phyloP scores from a whole-genome alignment of 2,329 filamentous ascomycete species.

The Xylariales sp. region DNA sequence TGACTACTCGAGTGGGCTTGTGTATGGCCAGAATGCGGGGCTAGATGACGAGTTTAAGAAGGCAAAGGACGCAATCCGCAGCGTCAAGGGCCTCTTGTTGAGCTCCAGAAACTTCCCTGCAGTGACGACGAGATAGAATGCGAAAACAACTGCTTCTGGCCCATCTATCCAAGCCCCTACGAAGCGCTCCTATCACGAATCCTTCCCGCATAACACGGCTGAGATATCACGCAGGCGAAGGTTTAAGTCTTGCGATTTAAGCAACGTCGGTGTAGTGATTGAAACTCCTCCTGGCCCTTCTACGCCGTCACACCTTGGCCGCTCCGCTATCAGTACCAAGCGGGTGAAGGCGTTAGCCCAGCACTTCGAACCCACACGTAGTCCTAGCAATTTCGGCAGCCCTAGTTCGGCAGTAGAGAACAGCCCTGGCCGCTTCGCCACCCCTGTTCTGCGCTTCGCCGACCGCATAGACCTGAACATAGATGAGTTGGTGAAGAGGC shows the following conservation, averaged over 20 bases:
- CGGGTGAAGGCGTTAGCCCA: neutral
- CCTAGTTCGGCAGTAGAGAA: neutral
- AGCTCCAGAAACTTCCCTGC: conserved; percentile 79
- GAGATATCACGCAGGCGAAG: neutral
- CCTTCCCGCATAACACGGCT: too few relatives aligned
- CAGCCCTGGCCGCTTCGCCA: neutral
- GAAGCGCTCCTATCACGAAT: neutral
- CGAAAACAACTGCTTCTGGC: conserved; percentile 23
- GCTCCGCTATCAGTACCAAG: neutral
- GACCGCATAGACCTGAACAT: neutral
- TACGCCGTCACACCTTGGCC: neutral
- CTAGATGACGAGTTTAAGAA: conserved; percentile 78
- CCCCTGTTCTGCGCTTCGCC: neutral
- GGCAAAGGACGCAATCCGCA: conserved; percentile 79
- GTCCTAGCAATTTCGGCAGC: neutral
- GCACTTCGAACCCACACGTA: neutral
- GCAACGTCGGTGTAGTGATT: neutral
- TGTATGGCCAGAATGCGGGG: conserved; percentile 58
- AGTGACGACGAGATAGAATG: conserved; percentile 50
- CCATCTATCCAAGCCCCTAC: neutral
- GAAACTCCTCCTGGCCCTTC: neutral
- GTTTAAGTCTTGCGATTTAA: too few relatives aligned
- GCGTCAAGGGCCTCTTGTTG: conserved; percentile 82
- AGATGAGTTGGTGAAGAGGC: neutral
- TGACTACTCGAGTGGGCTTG: conserved; percentile 53